Conservation (phyloP, 2,329 filamentous ascomycete genomes). For the Stagonosporopsis tanaceti region DNA sequence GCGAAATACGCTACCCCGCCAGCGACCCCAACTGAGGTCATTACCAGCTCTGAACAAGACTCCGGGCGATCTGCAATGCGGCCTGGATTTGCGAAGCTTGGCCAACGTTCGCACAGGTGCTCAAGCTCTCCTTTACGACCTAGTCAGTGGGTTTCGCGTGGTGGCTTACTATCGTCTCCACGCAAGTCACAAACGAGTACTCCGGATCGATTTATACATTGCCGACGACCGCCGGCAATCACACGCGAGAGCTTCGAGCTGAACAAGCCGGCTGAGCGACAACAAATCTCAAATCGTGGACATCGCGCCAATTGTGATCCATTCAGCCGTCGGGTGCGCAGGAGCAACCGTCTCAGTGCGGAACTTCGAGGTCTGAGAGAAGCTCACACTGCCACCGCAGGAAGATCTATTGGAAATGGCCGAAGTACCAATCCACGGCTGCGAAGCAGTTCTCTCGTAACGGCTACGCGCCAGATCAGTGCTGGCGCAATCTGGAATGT, state of each 20-base stretch:
- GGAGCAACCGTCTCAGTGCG: conserved; percentile 43
- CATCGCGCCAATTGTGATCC: conserved; percentile 59
- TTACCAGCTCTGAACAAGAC: conserved; percentile 4
- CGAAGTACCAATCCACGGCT: conserved; percentile 31
- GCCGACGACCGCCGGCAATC: conserved; percentile 52
- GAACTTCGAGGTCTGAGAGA: conserved; percentile 45
- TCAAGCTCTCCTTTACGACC: conserved; percentile 44
- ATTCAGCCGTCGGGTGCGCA: conserved; percentile 57
- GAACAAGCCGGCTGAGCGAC: conserved; percentile 57
- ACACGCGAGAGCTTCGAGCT: conserved; percentile 61
- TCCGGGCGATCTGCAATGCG: neutral
- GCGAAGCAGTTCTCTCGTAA: conserved; percentile 32
- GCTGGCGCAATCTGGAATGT: conserved; percentile 78
- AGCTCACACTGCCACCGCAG: conserved; percentile 39
- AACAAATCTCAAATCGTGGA: conserved; percentile 57
- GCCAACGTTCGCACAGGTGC: conserved; percentile 28
- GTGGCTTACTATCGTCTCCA: conserved; percentile 30
- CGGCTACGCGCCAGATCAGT: conserved; percentile 61
- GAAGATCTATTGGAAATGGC: conserved; percentile 28
- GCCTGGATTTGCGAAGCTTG: neutral
- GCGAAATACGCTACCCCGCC: conserved; percentile 9
- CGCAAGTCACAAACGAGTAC: conserved; percentile 40
- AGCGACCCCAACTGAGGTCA: neutral
- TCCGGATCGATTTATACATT: conserved; percentile 68
- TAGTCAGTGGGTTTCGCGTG: conserved; percentile 42